Evolutionary conservation across 169 alveolate species (phyloP), one percentile per base, ranked within the genome.

Genomic region (Plasmodium vivax): DNA sequence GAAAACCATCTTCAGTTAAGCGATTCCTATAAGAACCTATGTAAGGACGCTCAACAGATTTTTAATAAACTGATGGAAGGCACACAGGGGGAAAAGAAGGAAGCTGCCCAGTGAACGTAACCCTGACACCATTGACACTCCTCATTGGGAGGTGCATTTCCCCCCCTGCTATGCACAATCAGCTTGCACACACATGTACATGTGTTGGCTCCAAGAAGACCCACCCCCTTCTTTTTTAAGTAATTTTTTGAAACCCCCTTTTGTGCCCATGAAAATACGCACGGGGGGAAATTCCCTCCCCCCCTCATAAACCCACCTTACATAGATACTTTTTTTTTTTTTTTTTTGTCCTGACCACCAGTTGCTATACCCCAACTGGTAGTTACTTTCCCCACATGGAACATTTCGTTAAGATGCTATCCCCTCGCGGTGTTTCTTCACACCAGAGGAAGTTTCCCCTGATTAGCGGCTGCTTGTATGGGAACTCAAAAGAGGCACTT

Each of bases 11-110:
- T 92, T 14, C 92, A 92, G 72, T 41, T 92, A 72, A 92, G 73
- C 82, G 92, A 92, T 82, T 47, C 27, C 34, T 92, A 92, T 56
- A 82, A 82, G 41, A 92, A 92, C 36, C 82, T 92, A 45, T 81
- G 14, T 16, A 83, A 82, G 12, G 95, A 92, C 4, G 72, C 85
- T 30, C 83, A 41, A 73, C 77, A 82, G 82, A 10, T 82, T 43
- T 75, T 30, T 71, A 36, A 71, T 73, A 83, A 68, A 45, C 71
- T 92, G 75, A 19, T 9, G 9, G 77, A n/a, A 68, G 38, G 3
- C 6, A 68, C 38, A 10, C 43, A 68, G 38, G 8, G 30, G 77
- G 77, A 1, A 68, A 5, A 23, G 43, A 41, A 68, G 2, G 32
- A 30, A 27, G 77, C 36, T 27, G 4, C 43, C 23, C 27, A 3